Base-by-base conservation (phyloP, 1,284 basidiomycete species). In the Puccinia hordei region DNA sequence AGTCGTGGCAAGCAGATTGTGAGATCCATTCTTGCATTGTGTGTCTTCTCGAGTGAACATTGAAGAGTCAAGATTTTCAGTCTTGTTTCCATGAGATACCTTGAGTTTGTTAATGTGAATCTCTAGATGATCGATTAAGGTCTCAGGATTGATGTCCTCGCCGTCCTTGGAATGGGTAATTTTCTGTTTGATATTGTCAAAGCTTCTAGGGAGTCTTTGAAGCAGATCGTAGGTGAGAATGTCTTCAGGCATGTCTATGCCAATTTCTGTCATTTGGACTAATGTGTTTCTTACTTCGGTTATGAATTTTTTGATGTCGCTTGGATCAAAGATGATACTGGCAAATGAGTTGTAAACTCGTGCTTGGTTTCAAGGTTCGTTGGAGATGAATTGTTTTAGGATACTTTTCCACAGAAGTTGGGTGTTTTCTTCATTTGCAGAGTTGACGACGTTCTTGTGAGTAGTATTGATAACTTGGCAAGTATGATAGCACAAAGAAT, bases 361-460 rank as follows among this genome's bases (percentile, higher is more conserved):
- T 4, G 65, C 65, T 2, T 22, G 38, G 19, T 41, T 68, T 2
- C 38, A 68, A 5, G 44, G 65, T n/a, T 68, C 65, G 6, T 30
- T 22, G 6, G 65, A 68, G 2, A 22, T 27, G 44, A 68, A 68
- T 2, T 22, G 9, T n/a, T 46, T 68, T 13, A 24, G 12, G 15
- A 68, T 68, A 24, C 17, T 24, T 15, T 68, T 44, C 41, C 41
- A 44, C 8, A 44, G 41, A 13, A 44, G 41, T 44, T n/a, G n/a
- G n/a, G n/a, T n/a, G n/a, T n/a, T n/a, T n/a, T n/a, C n/a, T n/a
- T n/a, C n/a, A n/a, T n/a, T 44, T 6, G 41, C 8, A 44, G 24
- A 44, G 41, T 68, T 49, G n/a, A 68, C 65, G 9, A 68, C 38
- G 22, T 68, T 68, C 30, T 30, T 68, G 65, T 68, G 65, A 68